These are phyloP conservation scores for Mortierella sp. DNA, from an alignment of 371 early-diverging fungal genomes.

Conservation along the genomic window DNA sequence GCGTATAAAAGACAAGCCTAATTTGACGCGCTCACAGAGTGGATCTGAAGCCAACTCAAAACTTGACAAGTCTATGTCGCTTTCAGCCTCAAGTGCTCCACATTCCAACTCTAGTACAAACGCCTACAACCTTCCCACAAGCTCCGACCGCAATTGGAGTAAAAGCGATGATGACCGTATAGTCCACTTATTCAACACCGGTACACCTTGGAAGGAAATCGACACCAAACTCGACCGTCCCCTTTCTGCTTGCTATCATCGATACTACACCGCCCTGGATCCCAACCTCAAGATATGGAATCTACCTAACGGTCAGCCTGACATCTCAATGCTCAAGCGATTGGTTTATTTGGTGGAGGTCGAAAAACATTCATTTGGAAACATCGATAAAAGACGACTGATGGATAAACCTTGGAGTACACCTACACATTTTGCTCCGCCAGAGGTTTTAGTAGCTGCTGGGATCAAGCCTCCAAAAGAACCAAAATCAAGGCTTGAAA, in stretches of 20 bases:
- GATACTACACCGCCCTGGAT: conserved; percentile 30
- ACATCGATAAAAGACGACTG: conserved; percentile 18
- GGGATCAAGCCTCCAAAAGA: background rate
- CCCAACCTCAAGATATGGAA: conserved; percentile 32
- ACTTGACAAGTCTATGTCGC: too few relatives aligned
- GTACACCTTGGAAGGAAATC: conserved; percentile 23
- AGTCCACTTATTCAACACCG: conserved; percentile 9
- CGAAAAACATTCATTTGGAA: conserved; percentile 20
- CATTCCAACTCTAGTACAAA: too few relatives aligned
- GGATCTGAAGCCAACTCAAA: background rate
- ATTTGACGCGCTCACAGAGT: background rate
- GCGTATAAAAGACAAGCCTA: background rate
- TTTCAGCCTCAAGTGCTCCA: too few relatives aligned
- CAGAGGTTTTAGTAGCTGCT: conserved; percentile 5
- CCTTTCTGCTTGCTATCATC: conserved; percentile 20
- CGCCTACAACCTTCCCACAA: too few relatives aligned
- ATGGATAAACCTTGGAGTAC: conserved; percentile 33
- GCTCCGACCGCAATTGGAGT: conserved; percentile 13
- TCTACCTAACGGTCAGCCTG: conserved; percentile 19
- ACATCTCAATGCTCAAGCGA: conserved; percentile 16
- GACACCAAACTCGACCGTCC: conserved; percentile 24
- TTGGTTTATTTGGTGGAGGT: conserved; percentile 32
- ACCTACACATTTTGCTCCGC: conserved; percentile 23
- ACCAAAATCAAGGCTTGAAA: background rate
- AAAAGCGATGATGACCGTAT: conserved; percentile 15